Conservation (phyloP, 2,329 filamentous ascomycete genomes). For the Cadophora sp. region DNA sequence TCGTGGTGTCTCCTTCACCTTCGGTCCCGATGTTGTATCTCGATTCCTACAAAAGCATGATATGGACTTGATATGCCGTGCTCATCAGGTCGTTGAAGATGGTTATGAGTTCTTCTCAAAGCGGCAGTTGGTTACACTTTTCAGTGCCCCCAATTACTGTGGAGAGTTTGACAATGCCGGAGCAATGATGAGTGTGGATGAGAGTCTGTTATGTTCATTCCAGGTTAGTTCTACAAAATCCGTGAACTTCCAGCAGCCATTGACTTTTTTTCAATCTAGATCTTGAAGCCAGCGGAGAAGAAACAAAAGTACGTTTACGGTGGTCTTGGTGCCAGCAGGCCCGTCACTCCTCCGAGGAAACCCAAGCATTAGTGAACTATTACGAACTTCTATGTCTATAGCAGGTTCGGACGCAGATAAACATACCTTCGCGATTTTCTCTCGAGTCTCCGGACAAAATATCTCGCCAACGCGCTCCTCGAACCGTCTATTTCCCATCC, state of each 20-base stretch:
- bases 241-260: constrained; percentile 12
- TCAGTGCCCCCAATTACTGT: constrained; percentile 98
- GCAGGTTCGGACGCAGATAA: constrained; percentile 97
- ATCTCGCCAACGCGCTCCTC: constrained; percentile 38
- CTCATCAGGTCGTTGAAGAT: constrained; percentile 98
- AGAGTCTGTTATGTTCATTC: constrained; percentile 98
- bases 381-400: constrained; percentile 73
- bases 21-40: constrained; percentile 95
- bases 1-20: constrained; percentile 97
- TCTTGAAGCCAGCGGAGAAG: constrained; percentile 99
- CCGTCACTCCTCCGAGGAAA: constrained; percentile 74
- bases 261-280: constrained; percentile 58
- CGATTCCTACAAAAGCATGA: constrained; percentile 99
- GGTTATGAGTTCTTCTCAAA: constrained; percentile 99
- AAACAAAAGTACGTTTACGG: constrained; percentile 99
- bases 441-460: constrained; percentile 39
- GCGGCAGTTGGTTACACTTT: constrained; percentile 94
- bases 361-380: constrained; percentile 70
- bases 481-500: constrained; percentile 30
- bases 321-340: constrained; percentile 73
- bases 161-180: constrained; percentile 99
- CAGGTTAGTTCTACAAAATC: constrained; percentile 67
- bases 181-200: constrained; percentile 99
- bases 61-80: constrained; percentile 99
- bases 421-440: constrained; percentile 39